Conservation (phyloP, 108 stramenopile species). For the Thalassiosira profunda region DNA sequence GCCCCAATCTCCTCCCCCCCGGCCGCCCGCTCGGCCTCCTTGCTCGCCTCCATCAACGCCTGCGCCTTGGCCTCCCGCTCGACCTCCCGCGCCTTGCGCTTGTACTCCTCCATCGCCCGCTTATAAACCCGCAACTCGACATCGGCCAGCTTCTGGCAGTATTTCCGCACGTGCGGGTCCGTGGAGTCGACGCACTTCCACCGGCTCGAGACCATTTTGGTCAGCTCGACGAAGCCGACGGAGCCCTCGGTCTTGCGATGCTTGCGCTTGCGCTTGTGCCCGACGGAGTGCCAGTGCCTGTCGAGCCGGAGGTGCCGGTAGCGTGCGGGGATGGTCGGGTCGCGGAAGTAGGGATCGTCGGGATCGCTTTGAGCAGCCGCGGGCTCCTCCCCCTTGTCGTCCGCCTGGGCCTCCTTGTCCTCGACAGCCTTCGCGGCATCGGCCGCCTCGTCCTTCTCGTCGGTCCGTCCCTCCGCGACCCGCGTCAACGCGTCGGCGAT, state of each 20-base stretch:
- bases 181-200: slow-evolving; percentile 28
- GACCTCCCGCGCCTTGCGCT: background rate
- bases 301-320: slow-evolving; percentile 33
- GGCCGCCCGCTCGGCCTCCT: background rate
- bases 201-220: slow-evolving; percentile 41
- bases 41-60: too few relatives aligned
- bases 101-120: slow-evolving; percentile 26
- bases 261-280: slow-evolving; percentile 33
- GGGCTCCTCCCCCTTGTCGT: too few relatives aligned
- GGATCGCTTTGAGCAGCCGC: too few relatives aligned
- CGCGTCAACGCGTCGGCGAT: too few relatives aligned
- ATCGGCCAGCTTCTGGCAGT: slow-evolving; percentile 26
- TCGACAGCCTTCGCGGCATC: too few relatives aligned
- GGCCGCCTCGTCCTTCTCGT: too few relatives aligned
- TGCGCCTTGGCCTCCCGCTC: background rate
- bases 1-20: background rate
- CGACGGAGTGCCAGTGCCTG: slow-evolving; percentile 31
- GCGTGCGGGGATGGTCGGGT: slow-evolving; percentile 24
- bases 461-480: too few relatives aligned
- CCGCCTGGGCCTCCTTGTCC: too few relatives aligned
- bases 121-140: slow-evolving; percentile 27
- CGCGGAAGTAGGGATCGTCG: background rate
- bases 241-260: slow-evolving; percentile 47
- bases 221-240: slow-evolving; percentile 39
- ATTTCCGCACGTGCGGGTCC: slow-evolving; percentile 26